A percentile compares a stretch with the other conserved stretches of the same genome.
Evolutionary conservation across 805 yeast species (phyloP).

Genomic region (Candida gorgasii): DNA sequence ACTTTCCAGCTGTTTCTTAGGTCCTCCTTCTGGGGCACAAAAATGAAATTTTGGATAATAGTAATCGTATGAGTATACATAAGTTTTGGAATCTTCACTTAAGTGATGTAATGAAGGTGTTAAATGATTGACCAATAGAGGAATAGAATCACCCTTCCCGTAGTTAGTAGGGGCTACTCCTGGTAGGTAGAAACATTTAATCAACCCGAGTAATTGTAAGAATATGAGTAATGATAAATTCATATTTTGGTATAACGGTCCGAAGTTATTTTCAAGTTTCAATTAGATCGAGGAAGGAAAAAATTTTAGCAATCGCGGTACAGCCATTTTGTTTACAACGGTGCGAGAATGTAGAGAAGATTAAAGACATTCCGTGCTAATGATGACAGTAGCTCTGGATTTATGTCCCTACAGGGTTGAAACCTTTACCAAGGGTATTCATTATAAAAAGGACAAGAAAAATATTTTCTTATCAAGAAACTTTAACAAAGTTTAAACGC

Average conservation of each 20-base stretch:
- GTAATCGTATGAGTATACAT: slow-evolving; percentile 75
- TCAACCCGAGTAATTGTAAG: neutral
- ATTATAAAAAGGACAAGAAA: too few relatives aligned
- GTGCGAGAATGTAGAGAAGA: too few relatives aligned
- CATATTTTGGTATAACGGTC: neutral
- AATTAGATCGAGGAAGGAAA: neutral
- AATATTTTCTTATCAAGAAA: too few relatives aligned
- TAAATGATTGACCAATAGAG: slow-evolving; percentile 83
- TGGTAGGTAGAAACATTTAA: slow-evolving; percentile 78
- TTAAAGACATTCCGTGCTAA: too few relatives aligned
- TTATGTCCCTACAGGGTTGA: too few relatives aligned
- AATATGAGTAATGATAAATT: slow-evolving; percentile 1
- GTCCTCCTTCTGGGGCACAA: slow-evolving; percentile 72
- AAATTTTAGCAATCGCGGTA: slow-evolving; percentile 6
- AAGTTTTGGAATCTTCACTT: slow-evolving; percentile 43
- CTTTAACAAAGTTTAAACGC: too few relatives aligned
- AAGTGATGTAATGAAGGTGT: slow-evolving; percentile 67
- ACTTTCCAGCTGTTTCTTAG: slow-evolving; percentile 77
- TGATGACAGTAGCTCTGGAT: too few relatives aligned
- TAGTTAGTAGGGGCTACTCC: slow-evolving; percentile 96
- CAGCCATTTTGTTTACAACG: neutral
- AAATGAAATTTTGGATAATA: slow-evolving; percentile 82
- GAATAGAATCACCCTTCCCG: slow-evolving; percentile 66
- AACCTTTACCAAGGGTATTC: too few relatives aligned
- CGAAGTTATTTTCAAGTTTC: neutral